A percentile compares a stretch with the other conserved stretches of the same genome.
phyloP scores from a whole-genome alignment of 345 rosid species.

The Corymbia maculata region DNA sequence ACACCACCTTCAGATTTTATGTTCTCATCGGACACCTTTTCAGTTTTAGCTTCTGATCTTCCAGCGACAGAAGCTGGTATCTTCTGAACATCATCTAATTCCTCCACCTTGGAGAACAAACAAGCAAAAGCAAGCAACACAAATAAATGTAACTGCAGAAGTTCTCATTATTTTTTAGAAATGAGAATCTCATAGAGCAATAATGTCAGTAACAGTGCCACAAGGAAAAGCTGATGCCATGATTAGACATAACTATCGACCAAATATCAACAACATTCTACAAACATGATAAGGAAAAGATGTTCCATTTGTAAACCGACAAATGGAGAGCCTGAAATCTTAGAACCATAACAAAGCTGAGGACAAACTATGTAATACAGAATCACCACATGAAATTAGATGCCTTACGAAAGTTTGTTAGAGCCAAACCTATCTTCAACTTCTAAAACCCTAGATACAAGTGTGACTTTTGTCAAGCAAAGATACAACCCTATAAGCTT shows the following conservation, averaged over 20 bases:
- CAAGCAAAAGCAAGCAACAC: not conserved
- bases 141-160: not conserved
- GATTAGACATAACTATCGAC: not conserved
- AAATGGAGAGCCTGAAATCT: not conserved
- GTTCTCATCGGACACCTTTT: conserved; percentile 28
- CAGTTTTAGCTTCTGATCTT: conserved; percentile 38
- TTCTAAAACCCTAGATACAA: not conserved
- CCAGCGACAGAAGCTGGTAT: conserved; percentile 39
- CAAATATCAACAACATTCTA: not conserved
- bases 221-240: not conserved
- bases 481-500: not conserved
- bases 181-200: not conserved
- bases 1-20: conserved; percentile 17
- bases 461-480: not conserved
- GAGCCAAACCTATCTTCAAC: not conserved
- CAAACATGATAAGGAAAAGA: not conserved
- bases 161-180: not conserved
- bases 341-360: not conserved
- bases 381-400: not conserved
- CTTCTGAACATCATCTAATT: conserved; percentile 60
- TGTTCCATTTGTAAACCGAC: not conserved
- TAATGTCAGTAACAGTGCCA: not conserved
- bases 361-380: not conserved
- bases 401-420: not conserved
- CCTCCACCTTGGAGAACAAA: conserved; percentile 68